A percentile compares a stretch with the other conserved stretches of the same genome.
Conservation (phyloP, 2,329 filamentous ascomycete genomes). For the Parasarocladium wereldwijsianum region DNA sequence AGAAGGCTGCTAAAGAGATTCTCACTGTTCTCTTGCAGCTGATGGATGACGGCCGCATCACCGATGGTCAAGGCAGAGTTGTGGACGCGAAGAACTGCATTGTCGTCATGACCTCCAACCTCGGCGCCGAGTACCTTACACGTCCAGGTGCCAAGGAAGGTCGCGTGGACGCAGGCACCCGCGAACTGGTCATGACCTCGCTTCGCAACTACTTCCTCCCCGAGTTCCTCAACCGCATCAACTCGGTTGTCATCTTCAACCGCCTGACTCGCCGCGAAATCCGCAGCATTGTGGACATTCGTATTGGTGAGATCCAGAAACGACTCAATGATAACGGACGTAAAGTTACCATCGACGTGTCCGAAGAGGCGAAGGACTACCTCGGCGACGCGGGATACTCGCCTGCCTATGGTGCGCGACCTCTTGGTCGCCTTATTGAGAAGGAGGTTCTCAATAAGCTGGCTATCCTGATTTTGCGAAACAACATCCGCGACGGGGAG, state of each 20-base stretch:
- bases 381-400: slow-evolving; percentile 85
- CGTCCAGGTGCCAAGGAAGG: slow-evolving; percentile 67
- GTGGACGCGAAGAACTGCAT: slow-evolving; percentile 97
- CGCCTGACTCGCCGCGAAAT: slow-evolving; percentile 82
- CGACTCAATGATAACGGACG: slow-evolving; percentile 73
- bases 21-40: slow-evolving; percentile 95
- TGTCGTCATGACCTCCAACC: slow-evolving; percentile 96
- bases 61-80: slow-evolving; percentile 88
- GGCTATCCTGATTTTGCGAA: slow-evolving; percentile 79
- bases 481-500: slow-evolving; percentile 76
- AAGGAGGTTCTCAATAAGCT: slow-evolving; percentile 92
- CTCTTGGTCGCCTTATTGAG: slow-evolving; percentile 80
- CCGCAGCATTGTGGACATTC: slow-evolving; percentile 86
- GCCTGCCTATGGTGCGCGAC: slow-evolving; percentile 85
- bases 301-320: slow-evolving; percentile 78
- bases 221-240: slow-evolving; percentile 97
- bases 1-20: slow-evolving; percentile 97
- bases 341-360: slow-evolving; percentile 72
- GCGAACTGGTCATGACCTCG: slow-evolving; percentile 79
- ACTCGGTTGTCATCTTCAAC: slow-evolving; percentile 95
- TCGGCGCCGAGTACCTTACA: slow-evolving; percentile 86
- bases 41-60: slow-evolving; percentile 98
- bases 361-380: slow-evolving; percentile 80
- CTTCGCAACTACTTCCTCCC: slow-evolving; percentile 94
- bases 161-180: slow-evolving; percentile 70